Evolutionary conservation across 2,329 filamentous ascomycete genomes (phyloP).

Genomic region (Pestalotiopsis sp.): DNA sequence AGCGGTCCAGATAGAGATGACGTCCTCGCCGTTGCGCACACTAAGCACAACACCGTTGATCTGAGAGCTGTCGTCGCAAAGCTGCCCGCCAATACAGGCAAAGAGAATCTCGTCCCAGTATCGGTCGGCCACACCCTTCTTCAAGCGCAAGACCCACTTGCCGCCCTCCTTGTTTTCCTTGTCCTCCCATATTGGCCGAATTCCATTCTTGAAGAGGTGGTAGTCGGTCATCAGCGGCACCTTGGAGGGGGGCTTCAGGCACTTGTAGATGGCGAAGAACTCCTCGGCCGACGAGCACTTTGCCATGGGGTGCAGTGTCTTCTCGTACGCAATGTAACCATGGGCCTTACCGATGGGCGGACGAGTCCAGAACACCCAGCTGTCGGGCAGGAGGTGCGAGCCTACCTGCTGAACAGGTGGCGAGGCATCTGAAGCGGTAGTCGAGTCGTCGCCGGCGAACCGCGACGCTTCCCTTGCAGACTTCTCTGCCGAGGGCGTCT

Average conservation of each 20-base stretch:
- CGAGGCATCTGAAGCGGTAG: constrained; percentile 32
- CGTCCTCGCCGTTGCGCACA: constrained; percentile 93
- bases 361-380: constrained; percentile 97
- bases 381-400: constrained; percentile 73
- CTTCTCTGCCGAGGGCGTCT: constrained; percentile 66
- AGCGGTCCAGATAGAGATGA: constrained; percentile 96
- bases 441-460: constrained; percentile 41
- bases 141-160: constrained; percentile 96
- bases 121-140: constrained; percentile 94
- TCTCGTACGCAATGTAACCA: constrained; percentile 87
- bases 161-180: constrained; percentile 95
- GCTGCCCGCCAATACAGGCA: constrained; percentile 91
- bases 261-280: constrained; percentile 87
- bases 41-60: constrained; percentile 94
- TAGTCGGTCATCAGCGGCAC: constrained; percentile 95
- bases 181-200: constrained; percentile 97
- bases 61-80: constrained; percentile 82
- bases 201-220: constrained; percentile 95
- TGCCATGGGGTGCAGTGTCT: constrained; percentile 88
- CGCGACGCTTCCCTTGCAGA: constrained; percentile 52
- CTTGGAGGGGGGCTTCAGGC: constrained; percentile 85
- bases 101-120: constrained; percentile 96
- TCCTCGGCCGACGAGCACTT: constrained; percentile 82
- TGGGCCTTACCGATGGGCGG: constrained; percentile 96
- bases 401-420: constrained; percentile 17